Percentiles rank a stretch among this genome's conserved stretches.
Evolutionary conservation across 1,139 yeast genomes (phyloP).

Genomic region (Lodderomyces theae): DNA sequence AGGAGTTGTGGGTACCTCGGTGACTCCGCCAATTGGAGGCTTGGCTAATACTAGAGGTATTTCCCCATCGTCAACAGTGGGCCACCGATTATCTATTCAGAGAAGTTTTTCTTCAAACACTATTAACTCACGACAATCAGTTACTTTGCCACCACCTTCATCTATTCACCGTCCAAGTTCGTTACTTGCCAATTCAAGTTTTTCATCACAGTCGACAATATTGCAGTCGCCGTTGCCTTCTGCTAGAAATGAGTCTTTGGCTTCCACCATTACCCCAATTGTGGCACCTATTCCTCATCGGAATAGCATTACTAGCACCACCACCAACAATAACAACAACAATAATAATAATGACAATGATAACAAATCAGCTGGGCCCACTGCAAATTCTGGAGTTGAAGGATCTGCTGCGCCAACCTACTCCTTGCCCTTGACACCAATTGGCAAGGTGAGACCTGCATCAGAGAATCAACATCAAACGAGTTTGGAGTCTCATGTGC

Average conservation of each 20-base stretch:
- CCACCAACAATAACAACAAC: no score
- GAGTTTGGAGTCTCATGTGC: constrained; percentile 8
- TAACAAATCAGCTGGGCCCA: constrained; percentile 9
- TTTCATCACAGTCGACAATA: constrained; percentile 7
- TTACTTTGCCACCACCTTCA: constrained; percentile 9
- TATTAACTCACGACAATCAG: constrained; percentile 7
- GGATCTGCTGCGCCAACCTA: neutral
- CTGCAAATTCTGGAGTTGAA: neutral
- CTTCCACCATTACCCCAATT: constrained; percentile 6
- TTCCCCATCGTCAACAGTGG: constrained; percentile 2
- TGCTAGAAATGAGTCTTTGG: neutral
- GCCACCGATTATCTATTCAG: constrained; percentile 2
- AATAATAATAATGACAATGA: no score
- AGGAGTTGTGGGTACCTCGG: constrained; percentile 2
- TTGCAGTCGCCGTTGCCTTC: neutral
- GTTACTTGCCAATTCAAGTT: constrained; percentile 5
- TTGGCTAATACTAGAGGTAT: constrained; percentile 1
- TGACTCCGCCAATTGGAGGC: constrained; percentile 5
- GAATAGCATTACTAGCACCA: neutral
- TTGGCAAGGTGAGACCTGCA: neutral
- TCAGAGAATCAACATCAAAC: neutral
- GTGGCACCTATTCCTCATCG: constrained; percentile 10
- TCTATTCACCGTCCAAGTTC: constrained; percentile 12
- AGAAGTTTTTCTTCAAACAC: constrained; percentile 3
- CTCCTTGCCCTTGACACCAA: neutral